These are phyloP conservation scores for Tetracladium marchalianum DNA, from an alignment of 495 filamentous ascomycete genomes.

Conservation along the genomic window DNA sequence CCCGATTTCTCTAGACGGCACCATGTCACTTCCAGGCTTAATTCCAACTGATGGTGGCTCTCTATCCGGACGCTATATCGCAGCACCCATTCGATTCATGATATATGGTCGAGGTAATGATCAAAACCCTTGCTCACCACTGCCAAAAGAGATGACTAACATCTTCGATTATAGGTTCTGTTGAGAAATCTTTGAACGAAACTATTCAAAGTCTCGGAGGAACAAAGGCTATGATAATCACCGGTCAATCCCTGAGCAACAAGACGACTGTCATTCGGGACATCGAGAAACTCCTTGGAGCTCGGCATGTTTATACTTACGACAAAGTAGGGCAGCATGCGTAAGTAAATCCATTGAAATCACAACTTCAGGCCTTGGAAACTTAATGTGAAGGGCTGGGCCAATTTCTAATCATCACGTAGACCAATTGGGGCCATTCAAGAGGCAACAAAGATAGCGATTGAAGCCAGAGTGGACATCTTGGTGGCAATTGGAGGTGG, in stretches of 20 bases:
- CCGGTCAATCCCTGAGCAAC: conserved; percentile 9
- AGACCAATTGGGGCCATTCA: conserved; percentile 9
- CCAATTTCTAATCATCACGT: background rate
- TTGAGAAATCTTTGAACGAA: too few relatives aligned
- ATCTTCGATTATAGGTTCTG: background rate
- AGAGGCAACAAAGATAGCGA: conserved; percentile 5
- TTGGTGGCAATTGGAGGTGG: conserved; percentile 10
- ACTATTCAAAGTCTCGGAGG: conserved; percentile 1
- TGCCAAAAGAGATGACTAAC: background rate
- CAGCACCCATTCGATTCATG: conserved; percentile 6
- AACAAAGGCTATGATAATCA: conserved; percentile 6
- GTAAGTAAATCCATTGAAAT: background rate
- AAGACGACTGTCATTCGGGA: conserved; percentile 8
- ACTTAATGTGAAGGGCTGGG: too few relatives aligned
- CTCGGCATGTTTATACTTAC: conserved; percentile 3
- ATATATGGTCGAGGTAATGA: conserved; percentile 8
- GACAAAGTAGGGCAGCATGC: conserved; percentile 9
- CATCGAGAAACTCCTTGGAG: conserved; percentile 2
- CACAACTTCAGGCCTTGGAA: too few relatives aligned
- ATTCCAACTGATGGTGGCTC: background rate
- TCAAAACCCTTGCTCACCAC: background rate
- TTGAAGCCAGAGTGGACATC: conserved; percentile 1
- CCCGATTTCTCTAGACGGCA: too few relatives aligned
- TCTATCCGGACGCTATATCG: conserved; percentile 1
- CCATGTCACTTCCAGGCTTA: too few relatives aligned